phyloP scores from a whole-genome alignment of 345 rosid species.

The Cardamine chenopodiifolia region DNA sequence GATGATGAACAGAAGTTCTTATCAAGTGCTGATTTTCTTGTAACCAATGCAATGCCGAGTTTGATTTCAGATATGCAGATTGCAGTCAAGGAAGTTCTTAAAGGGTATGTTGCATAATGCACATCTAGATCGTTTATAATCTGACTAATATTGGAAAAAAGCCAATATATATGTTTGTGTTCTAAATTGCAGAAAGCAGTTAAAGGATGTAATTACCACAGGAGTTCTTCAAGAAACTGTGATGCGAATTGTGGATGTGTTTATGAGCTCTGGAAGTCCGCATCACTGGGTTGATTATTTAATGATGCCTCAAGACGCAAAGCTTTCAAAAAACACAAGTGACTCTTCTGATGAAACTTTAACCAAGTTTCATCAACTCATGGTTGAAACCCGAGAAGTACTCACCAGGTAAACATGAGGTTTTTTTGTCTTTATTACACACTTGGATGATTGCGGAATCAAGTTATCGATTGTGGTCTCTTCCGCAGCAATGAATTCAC shows the following conservation, averaged over 20 bases:
- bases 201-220: slow-evolving; percentile 60
- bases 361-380: slow-evolving; percentile 72
- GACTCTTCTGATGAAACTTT: slow-evolving; percentile 24
- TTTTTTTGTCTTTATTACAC: background rate
- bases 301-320: slow-evolving; percentile 62
- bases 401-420: slow-evolving; percentile 54
- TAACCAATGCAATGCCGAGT: slow-evolving; percentile 55
- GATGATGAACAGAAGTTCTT: slow-evolving; percentile 74
- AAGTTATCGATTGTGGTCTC: background rate
- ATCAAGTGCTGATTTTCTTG: slow-evolving; percentile 76
- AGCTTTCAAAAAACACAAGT: slow-evolving; percentile 19
- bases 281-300: slow-evolving; percentile 70
- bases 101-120: slow-evolving; percentile 50
- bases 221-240: slow-evolving; percentile 56
- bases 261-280: slow-evolving; percentile 73
- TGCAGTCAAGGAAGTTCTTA: slow-evolving; percentile 64
- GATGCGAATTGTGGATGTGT: slow-evolving; percentile 61
- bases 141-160: background rate
- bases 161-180: background rate
- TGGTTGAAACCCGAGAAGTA: slow-evolving; percentile 73
- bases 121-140: background rate
- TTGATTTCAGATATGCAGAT: slow-evolving; percentile 61
- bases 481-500: slow-evolving; percentile 66
- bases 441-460: background rate
- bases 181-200: slow-evolving; percentile 64